A percentile compares a stretch with the other conserved stretches of the same genome.
Conservation (phyloP, 495 filamentous ascomycete species). For the Viridothelium virens region DNA sequence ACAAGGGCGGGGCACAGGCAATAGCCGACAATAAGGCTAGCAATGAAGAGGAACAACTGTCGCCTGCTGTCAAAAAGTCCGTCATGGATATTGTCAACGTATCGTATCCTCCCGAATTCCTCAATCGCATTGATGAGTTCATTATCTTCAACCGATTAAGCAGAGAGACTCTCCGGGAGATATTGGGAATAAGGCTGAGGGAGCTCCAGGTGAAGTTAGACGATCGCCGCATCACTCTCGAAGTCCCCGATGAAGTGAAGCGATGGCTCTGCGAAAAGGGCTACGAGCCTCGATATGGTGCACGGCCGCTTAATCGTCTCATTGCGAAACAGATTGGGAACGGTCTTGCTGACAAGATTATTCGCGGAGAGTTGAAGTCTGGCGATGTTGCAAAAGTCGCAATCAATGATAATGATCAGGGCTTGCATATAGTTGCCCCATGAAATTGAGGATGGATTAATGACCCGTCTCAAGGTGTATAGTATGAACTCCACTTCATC, state of each 20-base stretch:
- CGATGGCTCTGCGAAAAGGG: slow-evolving; percentile 80
- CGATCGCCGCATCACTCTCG: slow-evolving; percentile 72
- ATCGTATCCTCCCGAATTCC: slow-evolving; percentile 83
- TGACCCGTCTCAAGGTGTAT: not conserved
- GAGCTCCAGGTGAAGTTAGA: slow-evolving; percentile 80
- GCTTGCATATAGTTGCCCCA: slow-evolving; percentile 31
- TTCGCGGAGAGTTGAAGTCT: slow-evolving; percentile 68
- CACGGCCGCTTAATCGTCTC: slow-evolving; percentile 84
- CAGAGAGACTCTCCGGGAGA: slow-evolving; percentile 70
- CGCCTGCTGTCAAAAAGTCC: slow-evolving; percentile 58
- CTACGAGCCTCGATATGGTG: slow-evolving; percentile 87
- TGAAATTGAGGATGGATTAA: not conserved
- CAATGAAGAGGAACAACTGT: slow-evolving; percentile 53
- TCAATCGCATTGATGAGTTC: slow-evolving; percentile 94
- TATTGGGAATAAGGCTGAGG: slow-evolving; percentile 82
- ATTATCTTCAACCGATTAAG: slow-evolving; percentile 88
- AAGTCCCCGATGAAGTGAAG: slow-evolving; percentile 62
- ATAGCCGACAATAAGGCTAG: slow-evolving; percentile 31
- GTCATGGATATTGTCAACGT: slow-evolving; percentile 82
- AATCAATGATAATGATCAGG: slow-evolving; percentile 50
- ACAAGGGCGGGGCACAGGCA: slow-evolving; percentile 36
- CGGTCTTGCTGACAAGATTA: slow-evolving; percentile 81
- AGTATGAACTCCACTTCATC: slow-evolving; percentile 1
- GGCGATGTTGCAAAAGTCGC: slow-evolving; percentile 64
- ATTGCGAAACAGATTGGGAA: slow-evolving; percentile 86